A percentile compares a stretch with the other conserved stretches of the same genome.
phyloP scores from a whole-genome alignment of 192 early-diverging fungal genomes.

The Mortierella hygrophila region DNA sequence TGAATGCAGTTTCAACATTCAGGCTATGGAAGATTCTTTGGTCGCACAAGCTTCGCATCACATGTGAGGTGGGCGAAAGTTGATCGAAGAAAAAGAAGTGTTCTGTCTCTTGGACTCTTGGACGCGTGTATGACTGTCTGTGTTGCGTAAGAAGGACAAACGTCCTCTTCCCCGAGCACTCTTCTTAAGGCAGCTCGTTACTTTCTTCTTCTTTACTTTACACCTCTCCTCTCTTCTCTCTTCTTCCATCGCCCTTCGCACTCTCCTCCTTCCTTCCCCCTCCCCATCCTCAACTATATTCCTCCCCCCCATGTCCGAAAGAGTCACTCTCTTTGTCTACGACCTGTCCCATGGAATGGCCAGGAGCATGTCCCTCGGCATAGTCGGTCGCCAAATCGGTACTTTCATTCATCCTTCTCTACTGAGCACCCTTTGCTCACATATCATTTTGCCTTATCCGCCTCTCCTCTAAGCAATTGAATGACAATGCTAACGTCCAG shows the following conservation, averaged over 20 bases:
- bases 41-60: slow-evolving; percentile 8
- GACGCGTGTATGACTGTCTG: not conserved
- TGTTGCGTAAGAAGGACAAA: not conserved
- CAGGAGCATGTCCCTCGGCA: slow-evolving; percentile 67
- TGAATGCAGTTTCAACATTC: not conserved
- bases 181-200: not conserved
- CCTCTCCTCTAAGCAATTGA: not conserved
- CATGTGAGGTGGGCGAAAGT: not conserved
- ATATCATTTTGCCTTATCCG: not conserved
- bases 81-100: not conserved
- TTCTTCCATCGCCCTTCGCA: not conserved
- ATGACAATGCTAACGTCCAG: no score
- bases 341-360: slow-evolving; percentile 85
- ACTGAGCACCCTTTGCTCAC: not conserved
- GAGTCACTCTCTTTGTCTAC: slow-evolving; percentile 70
- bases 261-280: not conserved
- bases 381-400: slow-evolving; percentile 79
- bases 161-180: no score
- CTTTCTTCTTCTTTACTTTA: not conserved
- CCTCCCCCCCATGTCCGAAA: slow-evolving; percentile 18
- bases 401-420: not conserved
- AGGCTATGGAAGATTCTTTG: not conserved
- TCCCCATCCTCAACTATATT: not conserved
- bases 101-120: not conserved
- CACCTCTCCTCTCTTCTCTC: not conserved